These are phyloP conservation scores for Mucor saturninus DNA, from an alignment of 371 early-diverging fungal genomes.

Conservation along the genomic window DNA sequence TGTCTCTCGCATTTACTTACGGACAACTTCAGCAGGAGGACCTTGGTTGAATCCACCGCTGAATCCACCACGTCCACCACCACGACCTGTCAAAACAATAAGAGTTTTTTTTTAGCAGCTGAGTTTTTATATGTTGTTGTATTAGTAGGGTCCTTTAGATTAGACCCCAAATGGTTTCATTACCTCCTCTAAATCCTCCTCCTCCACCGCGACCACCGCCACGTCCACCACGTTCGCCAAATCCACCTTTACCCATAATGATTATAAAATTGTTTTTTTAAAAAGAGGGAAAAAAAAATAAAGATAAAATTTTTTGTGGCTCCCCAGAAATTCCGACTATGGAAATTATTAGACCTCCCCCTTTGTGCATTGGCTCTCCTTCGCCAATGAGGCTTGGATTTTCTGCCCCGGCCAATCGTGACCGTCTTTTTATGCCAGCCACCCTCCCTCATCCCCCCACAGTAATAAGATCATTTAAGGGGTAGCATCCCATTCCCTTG, in stretches of 20 bases:
- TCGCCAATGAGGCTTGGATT: constrained; percentile 2
- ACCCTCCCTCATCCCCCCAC: too few relatives aligned
- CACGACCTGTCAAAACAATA: constrained; percentile 51
- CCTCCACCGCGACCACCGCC: constrained; percentile 46
- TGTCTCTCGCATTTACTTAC: constrained; percentile 41
- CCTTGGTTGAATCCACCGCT: constrained; percentile 70
- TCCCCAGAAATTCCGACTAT: neutral
- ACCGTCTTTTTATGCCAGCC: too few relatives aligned
- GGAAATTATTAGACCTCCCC: neutral
- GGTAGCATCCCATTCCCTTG: too few relatives aligned
- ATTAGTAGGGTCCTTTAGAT: too few relatives aligned
- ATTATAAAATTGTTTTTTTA: constrained; percentile 3
- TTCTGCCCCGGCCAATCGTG: too few relatives aligned
- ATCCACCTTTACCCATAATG: constrained; percentile 54
- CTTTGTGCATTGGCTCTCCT: neutral
- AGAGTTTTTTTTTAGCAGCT: neutral
- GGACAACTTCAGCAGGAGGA: constrained; percentile 80
- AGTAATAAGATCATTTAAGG: too few relatives aligned
- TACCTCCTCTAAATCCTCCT: constrained; percentile 42
- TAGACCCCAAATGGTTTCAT: neutral
- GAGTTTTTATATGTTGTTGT: constrained; percentile 5
- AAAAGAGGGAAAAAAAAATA: constrained; percentile 1
- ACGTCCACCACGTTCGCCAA: constrained; percentile 44
- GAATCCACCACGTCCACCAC: constrained; percentile 73
- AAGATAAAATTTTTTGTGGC: constrained; percentile 3